These are phyloP conservation scores for Penicillium sp. DNA, from an alignment of 2,329 filamentous ascomycete genomes.

Conservation along the genomic window DNA sequence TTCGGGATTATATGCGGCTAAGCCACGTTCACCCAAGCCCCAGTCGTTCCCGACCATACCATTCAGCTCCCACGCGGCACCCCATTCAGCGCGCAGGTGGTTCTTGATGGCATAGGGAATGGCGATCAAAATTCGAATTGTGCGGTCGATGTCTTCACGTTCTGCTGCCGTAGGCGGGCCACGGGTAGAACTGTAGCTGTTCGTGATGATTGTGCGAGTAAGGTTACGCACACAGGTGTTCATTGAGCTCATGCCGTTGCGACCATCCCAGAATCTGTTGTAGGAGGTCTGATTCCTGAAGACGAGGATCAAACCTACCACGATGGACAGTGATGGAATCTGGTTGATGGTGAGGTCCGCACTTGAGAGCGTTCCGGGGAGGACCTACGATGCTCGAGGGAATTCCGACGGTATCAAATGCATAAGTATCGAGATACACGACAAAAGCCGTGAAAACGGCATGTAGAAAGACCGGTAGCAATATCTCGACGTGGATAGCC, in stretches of 20 bases:
- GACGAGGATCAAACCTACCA: conserved; percentile 66
- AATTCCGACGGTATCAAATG: conserved; percentile 52
- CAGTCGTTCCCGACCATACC: conserved; percentile 29
- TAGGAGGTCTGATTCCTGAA: conserved; percentile 65
- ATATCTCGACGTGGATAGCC: conserved; percentile 59
- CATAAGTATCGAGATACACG: conserved; percentile 56
- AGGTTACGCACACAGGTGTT: conserved; percentile 61
- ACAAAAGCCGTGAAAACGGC: conserved; percentile 58
- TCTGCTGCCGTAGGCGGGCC: conserved; percentile 43
- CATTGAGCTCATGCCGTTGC: conserved; percentile 56
- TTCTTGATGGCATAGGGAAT: conserved; percentile 64
- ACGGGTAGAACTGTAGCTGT: conserved; percentile 37
- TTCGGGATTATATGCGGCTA: conserved; percentile 43
- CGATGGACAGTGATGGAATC: conserved; percentile 63
- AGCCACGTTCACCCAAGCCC: conserved; percentile 28
- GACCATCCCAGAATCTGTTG: conserved; percentile 63
- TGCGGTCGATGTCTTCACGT: conserved; percentile 57
- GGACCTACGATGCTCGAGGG: conserved; percentile 55
- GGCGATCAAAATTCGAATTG: conserved; percentile 58
- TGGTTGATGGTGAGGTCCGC: conserved; percentile 19
- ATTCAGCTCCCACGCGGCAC: conserved; percentile 41
- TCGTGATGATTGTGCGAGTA: conserved; percentile 55
- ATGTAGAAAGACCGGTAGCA: conserved; percentile 57
- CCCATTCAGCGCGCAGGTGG: conserved; percentile 63
- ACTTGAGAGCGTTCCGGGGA: not conserved